Conservation (phyloP, 73 alveolate species). For the Effrenium voratum region DNA sequence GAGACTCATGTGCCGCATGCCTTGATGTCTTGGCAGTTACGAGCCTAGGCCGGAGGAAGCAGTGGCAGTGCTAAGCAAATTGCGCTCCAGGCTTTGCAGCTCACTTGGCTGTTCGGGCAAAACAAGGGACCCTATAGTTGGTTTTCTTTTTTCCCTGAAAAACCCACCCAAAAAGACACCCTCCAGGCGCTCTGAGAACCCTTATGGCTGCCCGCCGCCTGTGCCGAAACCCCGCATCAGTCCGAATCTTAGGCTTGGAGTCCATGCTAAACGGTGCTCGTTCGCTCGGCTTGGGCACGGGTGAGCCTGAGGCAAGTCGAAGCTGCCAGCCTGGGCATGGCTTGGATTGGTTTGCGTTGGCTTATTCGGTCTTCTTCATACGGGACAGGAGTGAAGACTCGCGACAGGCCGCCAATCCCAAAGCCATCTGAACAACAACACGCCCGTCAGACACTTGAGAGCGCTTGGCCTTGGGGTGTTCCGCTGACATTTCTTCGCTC, state of each 20-base stretch:
- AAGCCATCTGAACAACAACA: neutral
- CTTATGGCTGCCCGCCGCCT: constrained; percentile 55
- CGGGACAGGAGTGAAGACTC: neutral
- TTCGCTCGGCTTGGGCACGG: neutral
- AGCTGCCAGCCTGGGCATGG: constrained; percentile 10
- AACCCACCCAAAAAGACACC: no score
- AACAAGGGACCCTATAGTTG: neutral
- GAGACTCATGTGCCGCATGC: neutral
- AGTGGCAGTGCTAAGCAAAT: constrained; percentile 30
- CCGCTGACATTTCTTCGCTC: no score
- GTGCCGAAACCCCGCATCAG: constrained; percentile 47
- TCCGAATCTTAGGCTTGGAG: neutral
- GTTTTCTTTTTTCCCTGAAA: neutral
- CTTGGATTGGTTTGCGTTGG: neutral
- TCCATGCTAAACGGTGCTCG: neutral
- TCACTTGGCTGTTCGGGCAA: neutral
- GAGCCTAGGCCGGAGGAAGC: constrained; percentile 51
- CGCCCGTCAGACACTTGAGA: neutral
- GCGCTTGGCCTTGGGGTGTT: neutral
- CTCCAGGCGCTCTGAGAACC: constrained; percentile 46
- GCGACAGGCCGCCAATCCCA: constrained; percentile 55
- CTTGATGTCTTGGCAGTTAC: neutral
- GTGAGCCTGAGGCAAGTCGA: neutral
- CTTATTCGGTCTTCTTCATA: neutral
- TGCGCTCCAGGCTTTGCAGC: constrained; percentile 4